Percentiles rank a stretch among this genome's conserved stretches.
Evolutionary conservation across 1,139 yeast species (phyloP).

Genomic region (Suhomyces ambrosiae): DNA sequence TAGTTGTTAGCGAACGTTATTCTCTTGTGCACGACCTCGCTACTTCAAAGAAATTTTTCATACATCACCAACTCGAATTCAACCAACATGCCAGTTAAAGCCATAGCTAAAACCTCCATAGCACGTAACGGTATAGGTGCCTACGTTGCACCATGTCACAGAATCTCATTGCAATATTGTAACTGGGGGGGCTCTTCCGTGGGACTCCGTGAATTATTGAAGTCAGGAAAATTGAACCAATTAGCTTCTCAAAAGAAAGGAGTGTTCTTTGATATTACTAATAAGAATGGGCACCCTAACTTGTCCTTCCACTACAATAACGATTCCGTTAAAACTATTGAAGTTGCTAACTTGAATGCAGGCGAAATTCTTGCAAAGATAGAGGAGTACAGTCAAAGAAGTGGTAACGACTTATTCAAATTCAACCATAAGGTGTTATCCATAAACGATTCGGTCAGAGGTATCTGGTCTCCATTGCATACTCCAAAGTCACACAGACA

Average conservation of each 20-base stretch:
- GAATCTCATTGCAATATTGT: conserved; percentile 74
- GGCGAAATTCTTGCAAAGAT: conserved; percentile 64
- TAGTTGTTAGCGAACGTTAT: too few species aligned
- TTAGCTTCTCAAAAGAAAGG: conserved; percentile 64
- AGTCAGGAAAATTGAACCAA: conserved; percentile 52
- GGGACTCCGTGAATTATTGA: conserved; percentile 74
- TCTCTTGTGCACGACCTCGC: conserved; percentile 8
- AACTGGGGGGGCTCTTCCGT: conserved; percentile 95
- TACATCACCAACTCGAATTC: conserved; percentile 3
- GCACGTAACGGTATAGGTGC: conserved; percentile 84
- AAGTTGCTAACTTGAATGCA: conserved; percentile 56
- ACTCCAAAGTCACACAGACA: conserved; percentile 67
- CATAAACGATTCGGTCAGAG: conserved; percentile 83
- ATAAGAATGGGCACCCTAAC: conserved; percentile 82
- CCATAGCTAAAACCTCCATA: conserved; percentile 54
- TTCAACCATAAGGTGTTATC: conserved; percentile 73
- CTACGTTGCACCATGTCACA: conserved; percentile 72
- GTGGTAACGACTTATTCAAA: conserved; percentile 45
- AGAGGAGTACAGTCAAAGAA: conserved; percentile 49
- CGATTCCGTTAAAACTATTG: conserved; percentile 39
- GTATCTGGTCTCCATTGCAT: conserved; percentile 97
- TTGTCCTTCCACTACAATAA: conserved; percentile 35
- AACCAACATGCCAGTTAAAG: conserved; percentile 46
- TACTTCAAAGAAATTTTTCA: conserved; percentile 14
- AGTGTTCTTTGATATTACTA: conserved; percentile 69